phyloP scores from a whole-genome alignment of 345 rosid genomes.

The Populus pruinosa region DNA sequence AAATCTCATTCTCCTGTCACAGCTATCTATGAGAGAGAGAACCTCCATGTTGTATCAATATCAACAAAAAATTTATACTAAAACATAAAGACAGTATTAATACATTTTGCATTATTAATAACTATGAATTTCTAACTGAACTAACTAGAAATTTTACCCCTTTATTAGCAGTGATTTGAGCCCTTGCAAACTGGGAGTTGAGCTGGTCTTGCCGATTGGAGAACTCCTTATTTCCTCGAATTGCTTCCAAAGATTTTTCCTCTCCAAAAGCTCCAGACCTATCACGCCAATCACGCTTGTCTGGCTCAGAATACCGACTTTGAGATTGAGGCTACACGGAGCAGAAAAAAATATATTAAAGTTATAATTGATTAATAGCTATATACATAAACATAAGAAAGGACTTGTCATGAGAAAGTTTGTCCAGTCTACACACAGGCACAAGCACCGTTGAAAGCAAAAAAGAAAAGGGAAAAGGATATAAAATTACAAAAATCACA shows the following conservation, averaged over 20 bases:
- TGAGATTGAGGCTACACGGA: conserved; percentile 42
- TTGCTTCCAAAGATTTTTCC: conserved; percentile 54
- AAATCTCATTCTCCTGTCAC: too few relatives aligned
- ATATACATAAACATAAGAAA: neutral
- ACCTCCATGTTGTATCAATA: too few relatives aligned
- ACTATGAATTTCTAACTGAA: neutral
- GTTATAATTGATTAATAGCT: neutral
- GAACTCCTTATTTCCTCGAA: conserved; percentile 21
- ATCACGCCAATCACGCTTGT: conserved; percentile 79
- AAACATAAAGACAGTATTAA: neutral
- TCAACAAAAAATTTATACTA: too few relatives aligned
- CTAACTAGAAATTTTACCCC: conserved; percentile 25
- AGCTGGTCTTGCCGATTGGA: conserved; percentile 41
- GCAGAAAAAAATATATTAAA: neutral
- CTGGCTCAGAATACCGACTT: conserved; percentile 65
- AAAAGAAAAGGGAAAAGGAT: neutral
- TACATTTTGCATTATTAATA: neutral
- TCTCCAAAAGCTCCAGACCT: conserved; percentile 60
- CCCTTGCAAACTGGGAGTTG: conserved; percentile 37
- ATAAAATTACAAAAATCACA: neutral
- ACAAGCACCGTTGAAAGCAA: neutral
- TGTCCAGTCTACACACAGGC: neutral
- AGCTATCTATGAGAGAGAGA: too few relatives aligned
- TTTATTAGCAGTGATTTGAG: conserved; percentile 46
- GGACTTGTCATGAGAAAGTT: neutral